These are phyloP conservation scores for Chenopodium berlandieri DNA, from an alignment of 148 eudicot genomes.

Conservation along the genomic window DNA sequence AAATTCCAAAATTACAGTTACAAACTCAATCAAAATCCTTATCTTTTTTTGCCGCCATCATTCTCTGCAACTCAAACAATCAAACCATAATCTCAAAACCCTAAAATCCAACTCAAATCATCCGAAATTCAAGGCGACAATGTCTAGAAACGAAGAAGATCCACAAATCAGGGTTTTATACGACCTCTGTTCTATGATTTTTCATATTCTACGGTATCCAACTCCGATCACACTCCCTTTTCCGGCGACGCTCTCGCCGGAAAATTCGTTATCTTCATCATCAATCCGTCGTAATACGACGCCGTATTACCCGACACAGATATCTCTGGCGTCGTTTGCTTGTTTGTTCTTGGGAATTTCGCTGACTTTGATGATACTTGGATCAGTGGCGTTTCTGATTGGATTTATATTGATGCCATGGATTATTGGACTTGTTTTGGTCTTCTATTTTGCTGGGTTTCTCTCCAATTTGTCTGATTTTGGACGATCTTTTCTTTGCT, in stretches of 20 bases:
- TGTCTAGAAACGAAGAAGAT: constrained; percentile 29
- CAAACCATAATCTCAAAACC: neutral
- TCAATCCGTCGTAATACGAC: constrained; percentile 12
- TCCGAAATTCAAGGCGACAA: neutral
- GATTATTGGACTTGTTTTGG: constrained; percentile 44
- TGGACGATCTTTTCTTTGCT: constrained; percentile 34
- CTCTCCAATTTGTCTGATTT: constrained; percentile 46
- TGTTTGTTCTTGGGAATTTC: constrained; percentile 58
- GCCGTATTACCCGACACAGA: constrained; percentile 12
- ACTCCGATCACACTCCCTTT: constrained; percentile 31
- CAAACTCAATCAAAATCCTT: constrained; percentile 7
- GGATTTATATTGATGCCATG: constrained; percentile 69
- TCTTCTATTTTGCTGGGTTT: constrained; percentile 49
- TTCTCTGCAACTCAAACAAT: neutral
- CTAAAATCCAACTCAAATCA: neutral
- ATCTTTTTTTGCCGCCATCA: constrained; percentile 26
- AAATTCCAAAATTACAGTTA: too few species aligned
- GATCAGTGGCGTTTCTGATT: constrained; percentile 51
- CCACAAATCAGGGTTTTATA: constrained; percentile 38
- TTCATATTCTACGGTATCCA: constrained; percentile 39
- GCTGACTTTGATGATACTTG: constrained; percentile 62
- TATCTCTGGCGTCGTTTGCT: constrained; percentile 50
- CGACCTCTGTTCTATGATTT: constrained; percentile 48
- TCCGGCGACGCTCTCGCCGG: constrained; percentile 24
- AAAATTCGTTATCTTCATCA: neutral